A percentile compares a stretch with the other conserved stretches of the same genome.
Conservation (phyloP, 345 rosid genomes). For the Passiflora organensis region DNA sequence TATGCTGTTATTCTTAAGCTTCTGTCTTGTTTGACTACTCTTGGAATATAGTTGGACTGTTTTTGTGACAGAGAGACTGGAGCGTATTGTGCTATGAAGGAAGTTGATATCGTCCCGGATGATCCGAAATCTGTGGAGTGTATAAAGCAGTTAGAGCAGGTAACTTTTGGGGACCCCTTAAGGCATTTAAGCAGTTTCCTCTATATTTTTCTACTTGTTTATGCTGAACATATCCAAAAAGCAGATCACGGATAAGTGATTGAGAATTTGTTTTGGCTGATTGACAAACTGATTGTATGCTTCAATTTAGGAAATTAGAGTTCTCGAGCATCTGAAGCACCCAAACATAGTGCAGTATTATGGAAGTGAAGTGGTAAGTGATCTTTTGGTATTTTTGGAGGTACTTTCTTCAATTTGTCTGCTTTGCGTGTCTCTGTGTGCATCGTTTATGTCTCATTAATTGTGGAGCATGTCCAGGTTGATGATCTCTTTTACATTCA, state of each 20-base stretch:
- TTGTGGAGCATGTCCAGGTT: slow-evolving; percentile 31
- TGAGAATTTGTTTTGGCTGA: too few species aligned
- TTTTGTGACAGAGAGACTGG: slow-evolving; percentile 53
- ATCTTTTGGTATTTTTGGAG: background rate
- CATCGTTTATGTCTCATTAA: slow-evolving; percentile 12
- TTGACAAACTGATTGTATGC: slow-evolving; percentile 7
- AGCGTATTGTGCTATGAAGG: slow-evolving; percentile 73
- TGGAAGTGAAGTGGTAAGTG: slow-evolving; percentile 59
- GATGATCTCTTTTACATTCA: slow-evolving; percentile 59
- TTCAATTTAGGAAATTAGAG: slow-evolving; percentile 51
- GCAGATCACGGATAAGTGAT: too few species aligned
- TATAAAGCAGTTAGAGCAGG: slow-evolving; percentile 69
- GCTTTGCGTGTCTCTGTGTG: background rate
- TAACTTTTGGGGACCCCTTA: slow-evolving; percentile 15
- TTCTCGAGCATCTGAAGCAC: slow-evolving; percentile 44
- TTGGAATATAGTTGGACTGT: too few species aligned
- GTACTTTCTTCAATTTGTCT: slow-evolving; percentile 2
- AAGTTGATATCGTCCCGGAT: slow-evolving; percentile 50
- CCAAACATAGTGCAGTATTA: slow-evolving; percentile 72
- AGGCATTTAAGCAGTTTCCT: slow-evolving; percentile 2
- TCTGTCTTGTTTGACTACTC: too few species aligned
- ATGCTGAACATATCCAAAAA: background rate
- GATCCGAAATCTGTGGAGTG: slow-evolving; percentile 62
- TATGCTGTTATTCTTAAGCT: slow-evolving; percentile 19
- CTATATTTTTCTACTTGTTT: background rate